These are phyloP conservation scores for Hura crepitans DNA, from an alignment of 441 rosid species.

Conservation along the genomic window DNA sequence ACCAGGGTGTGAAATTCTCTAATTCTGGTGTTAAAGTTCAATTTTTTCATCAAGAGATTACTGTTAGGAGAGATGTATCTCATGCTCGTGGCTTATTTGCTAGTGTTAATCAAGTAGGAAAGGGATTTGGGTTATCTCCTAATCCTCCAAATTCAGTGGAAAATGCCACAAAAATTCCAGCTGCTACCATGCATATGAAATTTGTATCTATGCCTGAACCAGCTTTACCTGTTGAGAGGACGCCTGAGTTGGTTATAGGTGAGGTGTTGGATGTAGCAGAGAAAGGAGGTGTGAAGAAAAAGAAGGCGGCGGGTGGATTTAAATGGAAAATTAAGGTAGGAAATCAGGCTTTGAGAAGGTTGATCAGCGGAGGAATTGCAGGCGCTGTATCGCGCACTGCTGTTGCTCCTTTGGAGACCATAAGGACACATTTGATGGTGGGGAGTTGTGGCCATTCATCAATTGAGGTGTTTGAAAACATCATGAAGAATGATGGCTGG, in stretches of 20 bases:
- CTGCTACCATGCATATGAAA: slow-evolving; percentile 29
- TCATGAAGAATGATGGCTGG: slow-evolving; percentile 53
- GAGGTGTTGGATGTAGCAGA: slow-evolving; percentile 30
- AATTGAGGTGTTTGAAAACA: slow-evolving; percentile 43
- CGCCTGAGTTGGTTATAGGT: slow-evolving; percentile 26
- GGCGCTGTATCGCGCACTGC: slow-evolving; percentile 50
- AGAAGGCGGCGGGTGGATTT: slow-evolving; percentile 25
- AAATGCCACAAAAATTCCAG: slow-evolving; percentile 25
- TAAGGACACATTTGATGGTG: slow-evolving; percentile 58
- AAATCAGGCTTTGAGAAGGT: slow-evolving; percentile 46
- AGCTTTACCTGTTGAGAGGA: slow-evolving; percentile 32
- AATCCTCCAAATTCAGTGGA: slow-evolving; percentile 33
- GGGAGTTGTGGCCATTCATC: slow-evolving; percentile 46
- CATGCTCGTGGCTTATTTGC: slow-evolving; percentile 40
- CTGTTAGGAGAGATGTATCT: slow-evolving; percentile 5
- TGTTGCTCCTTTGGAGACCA: slow-evolving; percentile 56
- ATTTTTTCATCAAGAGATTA: slow-evolving; percentile 25
- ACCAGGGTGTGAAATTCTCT: slow-evolving; percentile 38
- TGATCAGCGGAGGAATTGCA: slow-evolving; percentile 55
- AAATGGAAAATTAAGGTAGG: slow-evolving; percentile 39
- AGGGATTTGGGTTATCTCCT: slow-evolving; percentile 40
- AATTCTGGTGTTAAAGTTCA: slow-evolving; percentile 37
- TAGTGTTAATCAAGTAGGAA: slow-evolving; percentile 48
- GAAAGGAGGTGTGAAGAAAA: slow-evolving; percentile 27
- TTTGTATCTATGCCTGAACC: slow-evolving; percentile 31